Evolutionary conservation across 2,329 filamentous ascomycete species (phyloP), one percentile per base, ranked within the genome.

Genomic region (Zymoseptoria brevis): DNA sequence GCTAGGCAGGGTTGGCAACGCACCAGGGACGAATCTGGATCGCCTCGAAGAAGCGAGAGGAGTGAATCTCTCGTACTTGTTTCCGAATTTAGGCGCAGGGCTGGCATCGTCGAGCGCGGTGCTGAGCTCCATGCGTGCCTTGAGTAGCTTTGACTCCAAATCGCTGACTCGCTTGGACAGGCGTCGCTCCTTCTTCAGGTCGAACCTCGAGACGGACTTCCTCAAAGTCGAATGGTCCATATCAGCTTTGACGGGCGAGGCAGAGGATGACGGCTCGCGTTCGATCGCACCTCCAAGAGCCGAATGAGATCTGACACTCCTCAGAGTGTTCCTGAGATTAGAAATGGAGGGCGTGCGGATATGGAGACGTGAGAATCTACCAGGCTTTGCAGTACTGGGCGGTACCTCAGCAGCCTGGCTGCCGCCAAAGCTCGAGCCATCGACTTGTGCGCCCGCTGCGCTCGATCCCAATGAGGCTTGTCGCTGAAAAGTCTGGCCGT

Each of bases 161-260:
- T 85, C 79, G 63, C 81, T 84, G 29, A 86, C 83, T 56, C 81
- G 78, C 72, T 83, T 84, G 49, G 77, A 74, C 30, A 86, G 72
- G 62, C 82, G 84, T 59, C 79, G 75, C 65, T 85, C 60, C 65
- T 79, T 80, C 54, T 79, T 75, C 5, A 86, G 72, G 56, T 86
- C 83, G 64, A 79, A 81, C 66, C 80, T 81, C 2, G 81, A 83
- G 2, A 77, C 76, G 22, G 79, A 76, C 49, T 75, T 76, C 59
- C 76, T 77, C 35, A 82, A 68, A 8, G 60, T 60, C 3, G 67
- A 67, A 19, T 68, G 58, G 2, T 69, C 66, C 1, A 59, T 24
- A 59, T 73, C 73, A 21, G 68, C 64, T 3, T 69, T 69, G 9
- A 71, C 73, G 4, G 68, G 57, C 6, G 67, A 65, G 19, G 68